Base-by-base conservation (phyloP, 2,329 filamentous ascomycete genomes). In the Neofusicoccum parvum region DNA sequence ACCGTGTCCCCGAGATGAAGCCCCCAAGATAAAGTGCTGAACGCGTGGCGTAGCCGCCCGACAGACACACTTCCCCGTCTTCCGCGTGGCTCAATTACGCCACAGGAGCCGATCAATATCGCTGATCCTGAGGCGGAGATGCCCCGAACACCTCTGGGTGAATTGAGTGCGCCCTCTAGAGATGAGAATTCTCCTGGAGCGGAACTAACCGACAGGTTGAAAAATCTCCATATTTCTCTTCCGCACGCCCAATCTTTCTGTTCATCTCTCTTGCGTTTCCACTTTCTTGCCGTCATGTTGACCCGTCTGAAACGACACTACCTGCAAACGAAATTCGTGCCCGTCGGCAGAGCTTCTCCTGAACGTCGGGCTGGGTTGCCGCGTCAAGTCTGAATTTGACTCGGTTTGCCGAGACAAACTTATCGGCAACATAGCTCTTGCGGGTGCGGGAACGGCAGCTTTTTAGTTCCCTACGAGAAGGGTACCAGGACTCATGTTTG, bases 1-100 rank as follows among this genome's bases (percentile, higher is more conserved):
- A 60, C 56, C 56, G 56, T 60, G 56, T 60, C 56, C 23, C 56
- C 56, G 56, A 60, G 56, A 60, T 60, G 56, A 60, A 23, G 41
- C 56, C 56, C 37, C 41, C n/a, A 36, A 36, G 41, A 60, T 48
- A 48, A 20, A 60, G 56, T 48, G 56, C 43, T 36, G 32, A 20
- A 49, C 56, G 56, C 56, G 56, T 60, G 56, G 56, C 56, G 34
- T 37, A 48, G 41, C 54, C 9, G 7, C 23, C 32, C 32, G 50
- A 34, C 15, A 50, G 11, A 10, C 48, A 23, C 23, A 23, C 23
- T 23, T 23, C 23, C 23, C 23, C 23, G 48, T 12, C 27, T 27
- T 36, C 39, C 54, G 23, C 54, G 41, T 48, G 39, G 54, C 54
- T 48, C n/a, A 7, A 20, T 41, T 27, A 23, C 56, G 56, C 56